Evolutionary conservation across 2,329 filamentous ascomycete genomes (phyloP), one percentile per base, ranked within the genome.

Genomic region (Pyricularia pennisetigena): DNA sequence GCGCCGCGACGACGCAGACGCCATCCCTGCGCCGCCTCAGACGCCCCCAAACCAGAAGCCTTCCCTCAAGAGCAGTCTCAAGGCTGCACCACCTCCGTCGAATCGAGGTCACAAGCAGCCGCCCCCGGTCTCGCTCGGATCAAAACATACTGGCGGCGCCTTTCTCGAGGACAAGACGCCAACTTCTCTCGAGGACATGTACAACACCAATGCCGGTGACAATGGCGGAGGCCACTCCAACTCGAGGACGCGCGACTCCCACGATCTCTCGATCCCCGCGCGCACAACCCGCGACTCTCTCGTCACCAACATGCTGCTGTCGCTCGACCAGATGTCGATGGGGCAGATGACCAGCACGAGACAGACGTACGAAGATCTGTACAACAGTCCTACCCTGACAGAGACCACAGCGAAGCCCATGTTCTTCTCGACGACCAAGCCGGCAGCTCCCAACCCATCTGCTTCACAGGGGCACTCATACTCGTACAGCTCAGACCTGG

Each of bases 221-320:
- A 54, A 57, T 49, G 14, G 29, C 65, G 14, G 28, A 24, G 35
- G 35, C 35, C 72, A 69, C 70, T 71, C 75, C 71, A 71, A 74
- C 72, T 75, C 32, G 32, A 35, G 32, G 6, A 35, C 77, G 68
- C 81, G 85, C 72, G 89, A 94, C 79, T 93, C 90, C 65, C 94
- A 97, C 82, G 94, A 97, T 77, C 84, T 97, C 70, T 94, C 92
- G 69, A 84, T 97, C 74, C 89, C 89, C 66, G 87, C 90, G 65
- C 84, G 89, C 70, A 87, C 92, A 76, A 67, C 65, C 9, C 88
- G 94, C 72, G 92, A 97, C 75, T 97, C 94, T 49, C 88, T 99
- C 72, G 93, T 99, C 69, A 91, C 95, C 78, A 97, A 97, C 78
- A 95, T 99, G 90, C 88, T 98, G 70, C 83, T 95, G 72, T 97